Percentiles rank a stretch among this genome's conserved stretches.
Conservation (phyloP, 2,329 filamentous ascomycete species). For the Aotearoamyces nothofagi region DNA sequence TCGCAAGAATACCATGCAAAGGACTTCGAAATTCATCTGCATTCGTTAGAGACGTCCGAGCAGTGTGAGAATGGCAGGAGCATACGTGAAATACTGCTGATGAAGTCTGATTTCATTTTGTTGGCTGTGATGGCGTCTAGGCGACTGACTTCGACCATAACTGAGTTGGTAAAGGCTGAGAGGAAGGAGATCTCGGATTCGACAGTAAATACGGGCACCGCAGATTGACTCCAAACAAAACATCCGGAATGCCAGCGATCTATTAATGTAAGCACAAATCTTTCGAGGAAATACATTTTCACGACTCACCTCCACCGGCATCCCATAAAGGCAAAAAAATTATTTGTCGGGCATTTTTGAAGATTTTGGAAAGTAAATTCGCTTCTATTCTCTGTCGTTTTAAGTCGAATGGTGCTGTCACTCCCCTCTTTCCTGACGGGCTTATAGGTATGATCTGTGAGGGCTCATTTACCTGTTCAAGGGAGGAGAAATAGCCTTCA, state of each 20-base stretch:
- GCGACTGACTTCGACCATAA: constrained; percentile 15
- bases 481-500: constrained; percentile 15
- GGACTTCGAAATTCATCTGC: constrained; percentile 15
- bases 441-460: constrained; percentile 4
- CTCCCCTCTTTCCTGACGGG: constrained; percentile 5
- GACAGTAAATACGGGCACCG: constrained; percentile 12
- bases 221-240: constrained; percentile 13
- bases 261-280: constrained; percentile 2
- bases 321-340: constrained; percentile 18
- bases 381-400: constrained; percentile 13
- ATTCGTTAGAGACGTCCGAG: constrained; percentile 1
- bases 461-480: constrained; percentile 12
- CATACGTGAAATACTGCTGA: constrained; percentile 15
- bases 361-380: constrained; percentile 12
- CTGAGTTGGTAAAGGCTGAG: constrained; percentile 12
- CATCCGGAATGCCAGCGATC: constrained; percentile 15
- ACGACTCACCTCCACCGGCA: constrained; percentile 11
- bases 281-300: background rate
- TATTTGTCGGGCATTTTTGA: constrained; percentile 14
- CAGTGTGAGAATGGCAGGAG: background rate
- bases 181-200: constrained; percentile 14
- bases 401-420: no score
- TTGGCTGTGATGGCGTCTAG: constrained; percentile 14
- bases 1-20: constrained; percentile 33
- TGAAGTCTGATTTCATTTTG: constrained; percentile 15